These are phyloP conservation scores for Nakazawaea pomicola DNA, from an alignment of 805 yeast genomes.

Conservation along the genomic window DNA sequence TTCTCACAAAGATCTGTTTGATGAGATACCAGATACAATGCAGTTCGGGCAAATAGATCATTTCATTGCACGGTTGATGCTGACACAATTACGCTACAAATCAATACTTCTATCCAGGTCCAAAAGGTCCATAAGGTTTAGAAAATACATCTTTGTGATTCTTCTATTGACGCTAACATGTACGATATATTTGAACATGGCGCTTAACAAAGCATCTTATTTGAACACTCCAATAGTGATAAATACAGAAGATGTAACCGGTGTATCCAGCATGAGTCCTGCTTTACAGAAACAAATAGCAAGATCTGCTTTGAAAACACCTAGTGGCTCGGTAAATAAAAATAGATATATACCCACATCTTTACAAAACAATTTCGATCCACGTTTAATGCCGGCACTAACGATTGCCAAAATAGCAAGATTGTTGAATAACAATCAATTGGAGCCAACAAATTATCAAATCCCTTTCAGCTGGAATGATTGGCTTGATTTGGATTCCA, in stretches of 20 bases:
- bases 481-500: slow-evolving; percentile 23
- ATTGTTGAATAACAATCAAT: slow-evolving; percentile 15
- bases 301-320: slow-evolving; percentile 1
- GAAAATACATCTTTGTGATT: slow-evolving; percentile 1
- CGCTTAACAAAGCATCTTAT: neutral
- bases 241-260: slow-evolving; percentile 12
- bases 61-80: no score
- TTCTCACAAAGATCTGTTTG: no score
- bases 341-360: no score
- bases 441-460: slow-evolving; percentile 19
- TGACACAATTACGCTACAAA: neutral
- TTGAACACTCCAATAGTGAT: slow-evolving; percentile 2
- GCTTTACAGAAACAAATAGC: slow-evolving; percentile 1
- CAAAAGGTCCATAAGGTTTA: slow-evolving; percentile 3
- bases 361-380: slow-evolving; percentile 24
- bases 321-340: neutral
- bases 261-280: slow-evolving; percentile 4
- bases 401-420: slow-evolving; percentile 18
- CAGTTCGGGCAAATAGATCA: no score
- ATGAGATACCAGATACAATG: no score
- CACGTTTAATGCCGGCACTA: slow-evolving; percentile 27
- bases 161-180: neutral
- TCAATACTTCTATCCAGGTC: slow-evolving; percentile 3
- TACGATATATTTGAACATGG: neutral
- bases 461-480: slow-evolving; percentile 30